phyloP scores from a whole-genome alignment of 371 early-diverging fungal genomes.

The Choanephora cucurbitarum region DNA sequence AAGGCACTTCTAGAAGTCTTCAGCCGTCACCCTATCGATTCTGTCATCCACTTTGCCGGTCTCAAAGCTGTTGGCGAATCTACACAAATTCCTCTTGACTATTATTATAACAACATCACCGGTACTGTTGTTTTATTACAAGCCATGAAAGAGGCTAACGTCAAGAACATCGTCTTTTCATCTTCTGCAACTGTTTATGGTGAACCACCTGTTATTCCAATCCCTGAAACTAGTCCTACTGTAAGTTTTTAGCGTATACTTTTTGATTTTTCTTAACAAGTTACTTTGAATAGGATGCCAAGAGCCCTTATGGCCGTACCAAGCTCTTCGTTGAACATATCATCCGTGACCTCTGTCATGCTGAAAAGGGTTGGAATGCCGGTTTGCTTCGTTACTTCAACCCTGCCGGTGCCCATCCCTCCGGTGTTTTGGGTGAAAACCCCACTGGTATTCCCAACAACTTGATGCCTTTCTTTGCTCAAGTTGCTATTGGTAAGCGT shows the following conservation, averaged over 20 bases:
- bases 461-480: conserved; percentile 85
- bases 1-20: conserved; percentile 68
- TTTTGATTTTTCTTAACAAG: not conserved
- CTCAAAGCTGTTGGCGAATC: conserved; percentile 87
- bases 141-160: conserved; percentile 62
- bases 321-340: conserved; percentile 85
- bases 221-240: conserved; percentile 58
- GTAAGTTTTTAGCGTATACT: conserved; percentile 20
- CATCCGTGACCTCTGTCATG: conserved; percentile 71
- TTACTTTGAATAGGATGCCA: conserved; percentile 46
- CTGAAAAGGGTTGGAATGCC: conserved; percentile 68
- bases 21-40: conserved; percentile 54
- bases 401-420: conserved; percentile 87
- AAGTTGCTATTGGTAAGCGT: conserved; percentile 79
- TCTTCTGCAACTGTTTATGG: conserved; percentile 81
- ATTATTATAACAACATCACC: conserved; percentile 83
- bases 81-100: conserved; percentile 74
- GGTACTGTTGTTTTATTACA: conserved; percentile 69
- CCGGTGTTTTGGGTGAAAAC: conserved; percentile 87
- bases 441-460: conserved; percentile 84
- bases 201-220: conserved; percentile 52
- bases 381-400: conserved; percentile 88
- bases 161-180: conserved; percentile 77
- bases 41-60: conserved; percentile 86
- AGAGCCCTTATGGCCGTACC: conserved; percentile 87